These are phyloP conservation scores for Gossypium laxum DNA, from an alignment of 441 rosid species.

Conservation along the genomic window DNA sequence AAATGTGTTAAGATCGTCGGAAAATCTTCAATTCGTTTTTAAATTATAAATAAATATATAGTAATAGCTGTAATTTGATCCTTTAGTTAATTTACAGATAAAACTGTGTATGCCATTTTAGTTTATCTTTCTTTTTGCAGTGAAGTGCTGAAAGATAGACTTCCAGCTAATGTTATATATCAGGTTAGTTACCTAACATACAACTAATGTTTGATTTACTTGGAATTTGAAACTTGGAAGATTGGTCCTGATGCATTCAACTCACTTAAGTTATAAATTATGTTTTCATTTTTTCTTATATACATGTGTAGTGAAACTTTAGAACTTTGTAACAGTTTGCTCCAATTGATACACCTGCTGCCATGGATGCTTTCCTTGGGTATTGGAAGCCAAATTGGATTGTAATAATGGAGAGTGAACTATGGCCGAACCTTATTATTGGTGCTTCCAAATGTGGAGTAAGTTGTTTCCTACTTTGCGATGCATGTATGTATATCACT, in stretches of 20 bases:
- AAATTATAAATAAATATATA: background rate
- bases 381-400: slow-evolving; percentile 74
- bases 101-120: background rate
- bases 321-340: slow-evolving; percentile 47
- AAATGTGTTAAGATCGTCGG: background rate
- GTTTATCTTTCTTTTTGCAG: slow-evolving; percentile 25
- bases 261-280: background rate
- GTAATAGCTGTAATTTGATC: background rate
- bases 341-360: slow-evolving; percentile 72
- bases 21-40: background rate
- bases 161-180: slow-evolving; percentile 56
- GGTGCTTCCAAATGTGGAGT: slow-evolving; percentile 54
- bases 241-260: background rate
- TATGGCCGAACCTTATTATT: slow-evolving; percentile 89
- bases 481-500: background rate
- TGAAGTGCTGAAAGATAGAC: slow-evolving; percentile 57
- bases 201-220: background rate
- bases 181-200: slow-evolving; percentile 38
- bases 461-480: slow-evolving; percentile 25
- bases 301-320: slow-evolving; percentile 17
- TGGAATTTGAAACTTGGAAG: slow-evolving; percentile 1
- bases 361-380: slow-evolving; percentile 56
- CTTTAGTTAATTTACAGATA: background rate
- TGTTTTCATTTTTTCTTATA: background rate
- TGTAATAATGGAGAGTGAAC: slow-evolving; percentile 71